Evolutionary conservation across 495 filamentous ascomycete species (phyloP).

Genomic region (Podospora bellae-mahoneyi): DNA sequence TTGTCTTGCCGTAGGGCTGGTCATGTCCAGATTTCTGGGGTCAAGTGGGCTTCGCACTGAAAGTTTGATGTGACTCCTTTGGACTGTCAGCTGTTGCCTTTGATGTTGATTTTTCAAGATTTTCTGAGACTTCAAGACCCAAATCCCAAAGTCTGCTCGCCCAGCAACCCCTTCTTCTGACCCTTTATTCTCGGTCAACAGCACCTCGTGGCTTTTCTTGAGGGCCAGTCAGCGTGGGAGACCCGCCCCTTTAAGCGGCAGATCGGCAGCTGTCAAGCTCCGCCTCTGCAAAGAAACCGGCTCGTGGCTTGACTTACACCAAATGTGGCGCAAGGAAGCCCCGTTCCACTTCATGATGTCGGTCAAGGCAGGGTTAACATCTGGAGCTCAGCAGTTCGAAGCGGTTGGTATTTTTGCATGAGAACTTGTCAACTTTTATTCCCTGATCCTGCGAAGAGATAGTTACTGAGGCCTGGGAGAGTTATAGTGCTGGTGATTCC

Average conservation of each 20-base stretch:
- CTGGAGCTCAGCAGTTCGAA: not conserved
- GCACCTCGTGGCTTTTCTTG: not conserved
- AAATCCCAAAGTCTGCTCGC: constrained; percentile 3
- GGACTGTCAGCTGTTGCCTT: constrained; percentile 15
- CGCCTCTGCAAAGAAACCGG: not conserved
- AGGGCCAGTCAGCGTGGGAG: not conserved
- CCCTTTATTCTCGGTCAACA: constrained; percentile 1
- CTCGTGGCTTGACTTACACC: not conserved
- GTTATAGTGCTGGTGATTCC: not conserved
- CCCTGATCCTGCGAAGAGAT: not conserved
- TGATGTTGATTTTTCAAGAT: not conserved
- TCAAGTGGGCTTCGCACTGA: constrained; percentile 16
- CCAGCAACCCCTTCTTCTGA: not conserved
- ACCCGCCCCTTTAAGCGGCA: not conserved
- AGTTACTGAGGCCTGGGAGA: not conserved
- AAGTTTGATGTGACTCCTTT: constrained; percentile 22
- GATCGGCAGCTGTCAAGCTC: constrained; percentile 2
- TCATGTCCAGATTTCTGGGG: constrained; percentile 13
- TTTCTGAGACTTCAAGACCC: constrained; percentile 1
- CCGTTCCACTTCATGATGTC: not conserved
- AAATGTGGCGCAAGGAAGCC: not conserved
- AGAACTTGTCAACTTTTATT: not conserved
- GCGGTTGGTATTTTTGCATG: not conserved
- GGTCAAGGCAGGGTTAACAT: not conserved
- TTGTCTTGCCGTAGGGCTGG: constrained; percentile 20